These are phyloP conservation scores for Mrakiaceae sp. DNA, from an alignment of 1,284 basidiomycete species.

Conservation along the genomic window DNA sequence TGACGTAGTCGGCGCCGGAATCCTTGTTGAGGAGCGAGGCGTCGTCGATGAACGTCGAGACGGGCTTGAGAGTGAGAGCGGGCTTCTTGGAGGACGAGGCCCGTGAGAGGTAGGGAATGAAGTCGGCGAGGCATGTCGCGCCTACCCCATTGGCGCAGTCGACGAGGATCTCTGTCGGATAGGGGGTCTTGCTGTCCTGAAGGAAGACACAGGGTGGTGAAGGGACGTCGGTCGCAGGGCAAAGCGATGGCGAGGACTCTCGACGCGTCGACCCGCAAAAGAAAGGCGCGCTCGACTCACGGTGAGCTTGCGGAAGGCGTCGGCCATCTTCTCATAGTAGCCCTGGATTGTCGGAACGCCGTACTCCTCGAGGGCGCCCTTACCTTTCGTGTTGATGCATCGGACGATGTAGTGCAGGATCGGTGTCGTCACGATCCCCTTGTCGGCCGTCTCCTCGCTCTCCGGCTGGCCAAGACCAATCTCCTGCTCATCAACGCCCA, in stretches of 20 bases:
- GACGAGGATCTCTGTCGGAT: conserved; percentile 52
- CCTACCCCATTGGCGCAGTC: conserved; percentile 99
- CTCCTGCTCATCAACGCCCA: conserved; percentile 46
- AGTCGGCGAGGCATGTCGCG: conserved; percentile 51
- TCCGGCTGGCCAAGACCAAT: conserved; percentile 19
- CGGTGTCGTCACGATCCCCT: conserved; percentile 83
- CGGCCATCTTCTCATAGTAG: conserved; percentile 76
- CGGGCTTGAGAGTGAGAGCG: conserved; percentile 41
- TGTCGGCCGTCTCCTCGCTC: conserved; percentile 30
- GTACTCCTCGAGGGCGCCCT: conserved; percentile 52
- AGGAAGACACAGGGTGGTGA: neutral
- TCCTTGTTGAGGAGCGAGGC: conserved; percentile 68
- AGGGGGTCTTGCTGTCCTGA: conserved; percentile 47
- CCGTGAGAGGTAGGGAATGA: conserved; percentile 43
- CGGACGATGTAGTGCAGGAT: conserved; percentile 92
- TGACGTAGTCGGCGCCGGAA: conserved; percentile 96
- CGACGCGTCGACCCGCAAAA: neutral
- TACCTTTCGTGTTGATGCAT: conserved; percentile 52
- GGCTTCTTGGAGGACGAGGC: conserved; percentile 26
- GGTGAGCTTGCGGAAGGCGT: conserved; percentile 74
- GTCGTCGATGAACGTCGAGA: conserved; percentile 56
- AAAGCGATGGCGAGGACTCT: neutral
- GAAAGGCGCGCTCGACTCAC: conserved; percentile 41
- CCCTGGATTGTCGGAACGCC: conserved; percentile 76
- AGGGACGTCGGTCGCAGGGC: neutral